Percentiles rank a stretch among this genome's conserved stretches.
Evolutionary conservation across 768 basidiomycete genomes (phyloP).

Genomic region (Sarcodon aspratus): DNA sequence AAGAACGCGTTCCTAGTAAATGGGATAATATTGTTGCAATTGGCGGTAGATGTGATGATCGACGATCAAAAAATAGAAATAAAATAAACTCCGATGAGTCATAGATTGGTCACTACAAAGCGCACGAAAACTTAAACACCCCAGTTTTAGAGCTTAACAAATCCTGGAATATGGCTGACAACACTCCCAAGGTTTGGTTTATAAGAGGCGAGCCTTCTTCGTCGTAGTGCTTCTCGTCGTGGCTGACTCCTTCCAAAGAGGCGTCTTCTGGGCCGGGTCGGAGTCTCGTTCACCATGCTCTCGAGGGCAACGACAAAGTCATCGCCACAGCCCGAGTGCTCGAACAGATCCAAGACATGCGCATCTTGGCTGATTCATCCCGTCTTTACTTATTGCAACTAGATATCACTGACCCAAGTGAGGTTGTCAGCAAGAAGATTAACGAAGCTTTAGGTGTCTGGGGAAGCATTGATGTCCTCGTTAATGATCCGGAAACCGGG

Average conservation of each 20-base stretch:
- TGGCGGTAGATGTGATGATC: no score
- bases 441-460: constrained; percentile 33
- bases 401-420: constrained; percentile 38
- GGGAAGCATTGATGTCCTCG: constrained; percentile 47
- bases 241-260: constrained; percentile 22
- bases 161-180: neutral
- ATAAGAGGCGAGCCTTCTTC: constrained; percentile 17
- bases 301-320: constrained; percentile 48
- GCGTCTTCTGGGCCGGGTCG: constrained; percentile 51
- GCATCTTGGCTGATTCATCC: constrained; percentile 15
- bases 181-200: constrained; percentile 16
- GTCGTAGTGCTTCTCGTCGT: neutral
- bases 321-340: constrained; percentile 43
- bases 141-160: no score
- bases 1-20: constrained; percentile 20
- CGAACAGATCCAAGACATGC: constrained; percentile 24
- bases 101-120: no score
- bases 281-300: constrained; percentile 33
- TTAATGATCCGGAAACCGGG: constrained; percentile 54
- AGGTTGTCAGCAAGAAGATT: constrained; percentile 28
- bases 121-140: no score
- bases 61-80: no score
- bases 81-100: neutral
- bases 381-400: constrained; percentile 36
- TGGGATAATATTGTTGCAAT: no score